Percentiles rank a stretch among this genome's conserved stretches.
Evolutionary conservation across 768 basidiomycete genomes (phyloP).

Genomic region (Podaxis sp.): DNA sequence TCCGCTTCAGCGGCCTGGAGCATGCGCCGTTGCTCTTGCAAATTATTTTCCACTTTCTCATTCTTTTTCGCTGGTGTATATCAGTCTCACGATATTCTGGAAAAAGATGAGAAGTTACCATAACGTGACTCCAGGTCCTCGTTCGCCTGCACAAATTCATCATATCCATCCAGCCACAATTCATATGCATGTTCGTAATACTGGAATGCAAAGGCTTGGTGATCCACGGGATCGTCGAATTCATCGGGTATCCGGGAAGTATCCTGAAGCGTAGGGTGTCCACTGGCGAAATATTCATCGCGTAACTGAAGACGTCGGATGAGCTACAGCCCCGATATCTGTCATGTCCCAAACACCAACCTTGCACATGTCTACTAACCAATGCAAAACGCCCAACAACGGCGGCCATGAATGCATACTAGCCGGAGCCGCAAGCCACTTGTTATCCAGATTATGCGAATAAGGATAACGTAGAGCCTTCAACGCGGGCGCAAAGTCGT

Average conservation of each 20-base stretch:
- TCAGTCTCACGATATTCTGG: slow-evolving; percentile 10
- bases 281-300: slow-evolving; percentile 55
- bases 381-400: slow-evolving; percentile 85
- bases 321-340: not conserved
- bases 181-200: slow-evolving; percentile 70
- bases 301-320: slow-evolving; percentile 33
- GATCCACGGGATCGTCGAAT: slow-evolving; percentile 73
- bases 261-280: slow-evolving; percentile 68
- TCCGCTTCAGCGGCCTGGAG: slow-evolving; percentile 51
- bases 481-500: slow-evolving; percentile 77
- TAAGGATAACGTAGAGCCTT: slow-evolving; percentile 83
- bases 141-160: slow-evolving; percentile 70
- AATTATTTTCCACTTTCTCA: slow-evolving; percentile 59
- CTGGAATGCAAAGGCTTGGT: slow-evolving; percentile 75
- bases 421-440: slow-evolving; percentile 85
- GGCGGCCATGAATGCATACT: slow-evolving; percentile 92
- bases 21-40: slow-evolving; percentile 55
- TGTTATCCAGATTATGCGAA: slow-evolving; percentile 74
- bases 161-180: slow-evolving; percentile 64
- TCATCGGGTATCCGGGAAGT: slow-evolving; percentile 64
- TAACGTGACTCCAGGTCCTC: slow-evolving; percentile 74
- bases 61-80: slow-evolving; percentile 61
- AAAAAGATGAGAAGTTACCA: slow-evolving; percentile 42
- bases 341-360: slow-evolving; percentile 41
- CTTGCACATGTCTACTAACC: slow-evolving; percentile 86